Evolutionary conservation across 345 rosid species (phyloP).

Genomic region (Triadica sebifera): DNA sequence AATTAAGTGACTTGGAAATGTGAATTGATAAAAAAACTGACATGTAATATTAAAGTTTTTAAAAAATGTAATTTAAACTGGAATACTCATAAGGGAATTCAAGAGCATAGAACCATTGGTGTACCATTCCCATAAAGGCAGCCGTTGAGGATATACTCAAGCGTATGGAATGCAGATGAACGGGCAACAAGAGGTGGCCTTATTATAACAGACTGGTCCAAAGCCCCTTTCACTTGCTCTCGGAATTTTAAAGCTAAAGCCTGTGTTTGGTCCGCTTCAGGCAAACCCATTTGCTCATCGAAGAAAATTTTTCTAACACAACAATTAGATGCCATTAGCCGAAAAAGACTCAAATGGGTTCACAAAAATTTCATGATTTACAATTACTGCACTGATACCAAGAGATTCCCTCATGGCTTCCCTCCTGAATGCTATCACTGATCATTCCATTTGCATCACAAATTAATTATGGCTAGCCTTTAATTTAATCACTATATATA

Average conservation of each 20-base stretch:
- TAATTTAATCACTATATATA: too few species aligned
- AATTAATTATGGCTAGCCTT: too few species aligned
- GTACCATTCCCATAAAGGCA: conserved; percentile 57
- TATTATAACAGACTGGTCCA: conserved; percentile 58
- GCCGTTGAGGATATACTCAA: conserved; percentile 56
- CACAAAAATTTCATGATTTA: conserved; percentile 62
- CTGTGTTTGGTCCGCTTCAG: conserved; percentile 40
- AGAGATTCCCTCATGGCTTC: conserved; percentile 50
- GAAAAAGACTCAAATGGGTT: conserved; percentile 46
- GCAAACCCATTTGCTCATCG: conserved; percentile 38
- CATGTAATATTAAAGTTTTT: too few species aligned
- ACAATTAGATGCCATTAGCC: conserved; percentile 39
- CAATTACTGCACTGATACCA: conserved; percentile 56
- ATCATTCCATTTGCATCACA: background rate
- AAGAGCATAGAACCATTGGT: conserved; percentile 59
- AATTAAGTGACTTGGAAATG: too few species aligned
- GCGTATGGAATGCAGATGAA: conserved; percentile 70
- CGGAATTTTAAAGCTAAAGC: conserved; percentile 48
- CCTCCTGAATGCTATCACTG: conserved; percentile 40
- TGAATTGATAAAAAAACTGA: too few species aligned
- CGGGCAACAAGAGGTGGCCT: conserved; percentile 70
- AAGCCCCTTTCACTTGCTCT: conserved; percentile 65
- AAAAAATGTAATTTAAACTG: too few species aligned
- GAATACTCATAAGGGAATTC: conserved; percentile 64
- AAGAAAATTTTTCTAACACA: conserved; percentile 37